phyloP scores from a whole-genome alignment of 2,329 filamentous ascomycete genomes.

The Ceratocystis destructans region DNA sequence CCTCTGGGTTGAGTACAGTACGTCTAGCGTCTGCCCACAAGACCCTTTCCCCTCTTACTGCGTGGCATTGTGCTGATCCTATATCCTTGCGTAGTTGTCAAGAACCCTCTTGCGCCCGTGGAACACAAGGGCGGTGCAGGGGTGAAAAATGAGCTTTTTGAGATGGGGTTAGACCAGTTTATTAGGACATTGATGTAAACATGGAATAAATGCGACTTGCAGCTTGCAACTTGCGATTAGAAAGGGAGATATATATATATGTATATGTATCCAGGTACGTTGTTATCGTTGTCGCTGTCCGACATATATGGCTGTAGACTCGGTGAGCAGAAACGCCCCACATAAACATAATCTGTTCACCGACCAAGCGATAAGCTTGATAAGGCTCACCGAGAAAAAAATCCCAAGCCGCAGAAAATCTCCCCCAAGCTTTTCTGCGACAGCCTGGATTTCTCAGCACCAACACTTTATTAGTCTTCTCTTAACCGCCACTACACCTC shows the following conservation, averaged over 20 bases:
- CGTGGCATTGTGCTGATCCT: neutral
- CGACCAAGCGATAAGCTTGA: constrained; percentile 14
- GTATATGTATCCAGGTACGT: neutral
- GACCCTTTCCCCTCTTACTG: neutral
- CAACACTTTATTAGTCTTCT: neutral
- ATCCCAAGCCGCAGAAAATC: constrained; percentile 11
- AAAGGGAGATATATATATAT: neutral
- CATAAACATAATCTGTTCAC: constrained; percentile 1
- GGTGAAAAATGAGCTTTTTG: constrained; percentile 58
- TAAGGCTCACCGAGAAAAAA: constrained; percentile 18
- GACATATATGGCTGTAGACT: neutral
- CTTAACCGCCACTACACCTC: neutral
- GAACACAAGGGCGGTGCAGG: constrained; percentile 55
- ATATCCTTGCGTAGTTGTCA: constrained; percentile 40
- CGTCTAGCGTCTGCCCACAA: constrained; percentile 22
- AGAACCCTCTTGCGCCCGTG: constrained; percentile 54
- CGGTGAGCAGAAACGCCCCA: constrained; percentile 4
- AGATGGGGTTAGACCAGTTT: constrained; percentile 63
- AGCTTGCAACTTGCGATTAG: neutral
- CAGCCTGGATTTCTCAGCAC: neutral
- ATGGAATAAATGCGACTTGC: neutral
- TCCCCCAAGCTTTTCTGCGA: constrained; percentile 15
- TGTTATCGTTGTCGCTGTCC: neutral
- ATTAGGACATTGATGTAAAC: constrained; percentile 49
- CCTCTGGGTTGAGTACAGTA: constrained; percentile 90